phyloP scores from a whole-genome alignment of 495 filamentous ascomycete genomes.

The Chaetomium cochliodes region DNA sequence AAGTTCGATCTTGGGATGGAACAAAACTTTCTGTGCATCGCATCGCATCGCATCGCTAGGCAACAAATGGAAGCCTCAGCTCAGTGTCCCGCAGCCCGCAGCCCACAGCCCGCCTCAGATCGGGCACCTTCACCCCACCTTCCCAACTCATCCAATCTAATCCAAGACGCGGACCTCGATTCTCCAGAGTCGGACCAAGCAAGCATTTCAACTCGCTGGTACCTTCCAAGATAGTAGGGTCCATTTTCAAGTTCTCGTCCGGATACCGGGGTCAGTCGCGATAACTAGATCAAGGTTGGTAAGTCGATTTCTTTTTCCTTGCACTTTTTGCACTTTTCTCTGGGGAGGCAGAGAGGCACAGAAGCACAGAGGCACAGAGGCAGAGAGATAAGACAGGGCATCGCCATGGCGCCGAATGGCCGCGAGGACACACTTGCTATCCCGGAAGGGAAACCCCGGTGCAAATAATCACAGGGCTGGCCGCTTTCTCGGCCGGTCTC shows the following conservation, averaged over 20 bases:
- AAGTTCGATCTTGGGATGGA: neutral
- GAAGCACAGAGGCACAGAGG: too few relatives aligned
- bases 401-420: neutral
- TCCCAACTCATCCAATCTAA: slow-evolving; percentile 1
- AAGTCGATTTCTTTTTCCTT: neutral
- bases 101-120: neutral
- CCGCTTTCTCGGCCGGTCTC: slow-evolving; percentile 11
- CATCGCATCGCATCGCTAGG: too few relatives aligned
- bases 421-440: neutral
- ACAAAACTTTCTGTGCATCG: neutral
- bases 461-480: neutral
- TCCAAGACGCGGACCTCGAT: neutral
- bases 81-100: neutral
- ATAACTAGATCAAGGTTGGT: neutral
- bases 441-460: slow-evolving; percentile 23
- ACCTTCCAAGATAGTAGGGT: neutral
- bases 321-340: neutral
- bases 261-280: neutral
- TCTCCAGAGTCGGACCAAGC: neutral
- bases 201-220: too few relatives aligned
- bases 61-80: neutral
- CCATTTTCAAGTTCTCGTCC: neutral
- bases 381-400: slow-evolving; percentile 23
- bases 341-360: neutral
- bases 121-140: slow-evolving; percentile 14